Evolutionary conservation across 768 basidiomycete genomes (phyloP), one percentile per base, ranked within the genome.

Genomic region (Naganishia vaughanmartiniae): DNA sequence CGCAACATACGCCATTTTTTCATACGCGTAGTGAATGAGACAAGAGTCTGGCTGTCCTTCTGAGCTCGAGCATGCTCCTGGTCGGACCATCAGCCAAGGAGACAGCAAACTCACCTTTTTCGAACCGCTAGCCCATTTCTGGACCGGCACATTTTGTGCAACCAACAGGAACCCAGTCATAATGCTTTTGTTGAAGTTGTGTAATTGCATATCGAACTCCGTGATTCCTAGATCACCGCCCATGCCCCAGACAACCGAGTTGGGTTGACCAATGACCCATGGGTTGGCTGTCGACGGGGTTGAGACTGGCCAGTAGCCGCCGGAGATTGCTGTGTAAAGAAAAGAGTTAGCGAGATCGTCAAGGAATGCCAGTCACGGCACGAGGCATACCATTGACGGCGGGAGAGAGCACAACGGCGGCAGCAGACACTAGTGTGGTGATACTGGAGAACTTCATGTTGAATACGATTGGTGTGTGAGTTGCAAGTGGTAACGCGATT

Each of bases 191-290:
- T 79, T 79, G 15, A 66, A 66, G 70, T 79, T 78, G 71, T 78
- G 76, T 24, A 81, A 68, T 68, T 81, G 80, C 51, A 81, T 77
- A 70, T 81, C 80, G 63, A 81, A 81, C 19, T 79, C 80, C 76
- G 24, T 51, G 67, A 65, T 68, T 4, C 54, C 67, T 45, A 66
- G 26, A 24, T 76, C 78, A 54, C 77, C 80, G 48, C 77, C 80
- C 26, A 75, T 77, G 19, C 66, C 65, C 78, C 78, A 81, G n/a
- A 74, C 66, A 21, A 79, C 56, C 7, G 75, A 39, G 73, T 78
- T 79, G 46, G 77, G 76, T 39, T 76, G 56, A 4, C 80, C 80
- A 30, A 78, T 56, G 10, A 81, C 76, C 80, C 80, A 81, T 24
- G 80, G 80, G 26, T 72, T 31, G 28, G 54, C 60, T 0, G 46